Evolutionary conservation across 495 filamentous ascomycete genomes (phyloP), one percentile per base, ranked within the genome.

Genomic region (Xeromyces bisporus): DNA sequence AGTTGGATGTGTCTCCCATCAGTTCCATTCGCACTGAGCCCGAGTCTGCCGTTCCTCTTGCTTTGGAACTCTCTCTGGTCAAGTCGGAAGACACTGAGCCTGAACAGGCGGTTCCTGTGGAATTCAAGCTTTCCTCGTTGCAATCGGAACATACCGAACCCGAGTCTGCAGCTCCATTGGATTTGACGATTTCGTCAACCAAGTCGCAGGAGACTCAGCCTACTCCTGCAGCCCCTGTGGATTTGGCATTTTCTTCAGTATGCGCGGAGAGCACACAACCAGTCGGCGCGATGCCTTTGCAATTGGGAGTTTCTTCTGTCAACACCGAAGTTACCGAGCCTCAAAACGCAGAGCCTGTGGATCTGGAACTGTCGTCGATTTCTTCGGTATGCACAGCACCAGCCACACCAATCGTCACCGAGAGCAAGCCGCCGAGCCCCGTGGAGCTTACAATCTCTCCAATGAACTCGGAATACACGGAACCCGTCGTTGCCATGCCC

Each of bases 381-480:
- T 21, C 20, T 21, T 21, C 28, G 37, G n/a, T 18, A 24, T 42
- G 59, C n/a, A 67, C 57, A 5, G 56, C 59, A 32, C 68, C 67
- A n/a, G 39, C 59, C 54, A 28, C 16, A 7, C 26, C 35, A 27
- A 10, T 41, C 38, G 23, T 18, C 21, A 35, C 37, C 3, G 28
- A 28, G 14, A 14, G 20, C 20, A 9, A 21, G 20, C 7, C 20
- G 42, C 1, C 38, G 36, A 2, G 33, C 41, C 13, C 46, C 0
- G 44, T 48, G 14, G 31, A 47, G 9, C 28, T 57, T 33, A 33
- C 29, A 7, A 18, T 53, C 34, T 55, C 53, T 2, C 41, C 48
- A 7, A n/a, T 31, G 6, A 17, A n/a, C 30, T 42, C 28, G 16
- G 27, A 40, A 21, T 20, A 40, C 20, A 51, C 43, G 20, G 28